Conservation (phyloP, 75 land plant species). For the Adiantum capillusveneris region DNA sequence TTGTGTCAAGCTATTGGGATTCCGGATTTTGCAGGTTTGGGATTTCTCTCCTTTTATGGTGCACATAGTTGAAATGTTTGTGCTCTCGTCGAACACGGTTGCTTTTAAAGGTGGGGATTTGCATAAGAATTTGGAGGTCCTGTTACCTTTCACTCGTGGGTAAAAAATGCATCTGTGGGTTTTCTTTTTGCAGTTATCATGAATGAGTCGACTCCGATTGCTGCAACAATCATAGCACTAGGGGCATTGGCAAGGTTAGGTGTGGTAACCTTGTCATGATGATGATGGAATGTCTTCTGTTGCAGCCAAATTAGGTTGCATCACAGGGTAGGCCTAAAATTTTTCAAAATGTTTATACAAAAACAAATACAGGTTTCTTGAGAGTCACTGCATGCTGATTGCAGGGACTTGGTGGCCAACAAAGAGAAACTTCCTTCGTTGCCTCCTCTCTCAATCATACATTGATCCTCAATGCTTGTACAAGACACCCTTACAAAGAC, state of each 20-base stretch:
- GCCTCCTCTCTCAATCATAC: no score
- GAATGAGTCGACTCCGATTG: constrained; percentile 16
- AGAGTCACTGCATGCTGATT: no score
- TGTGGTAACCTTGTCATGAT: background rate
- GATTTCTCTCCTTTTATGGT: constrained; percentile 62
- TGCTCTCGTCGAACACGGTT: constrained; percentile 61
- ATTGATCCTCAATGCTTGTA: no score
- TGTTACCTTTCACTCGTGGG: background rate
- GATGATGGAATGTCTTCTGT: background rate
- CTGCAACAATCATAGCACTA: constrained; percentile 11
- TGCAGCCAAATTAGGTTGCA: no score
- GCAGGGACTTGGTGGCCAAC: no score
- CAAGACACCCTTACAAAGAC: no score
- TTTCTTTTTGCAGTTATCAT: constrained; percentile 17
- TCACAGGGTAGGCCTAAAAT: no score
- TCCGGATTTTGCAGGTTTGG: constrained; percentile 53
- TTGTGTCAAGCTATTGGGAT: background rate
- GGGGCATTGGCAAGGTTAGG: constrained; percentile 10
- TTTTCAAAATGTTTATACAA: no score
- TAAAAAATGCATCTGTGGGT: background rate
- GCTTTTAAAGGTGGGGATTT: constrained; percentile 54
- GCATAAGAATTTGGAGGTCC: background rate
- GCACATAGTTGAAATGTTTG: constrained; percentile 61
- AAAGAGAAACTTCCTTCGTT: no score
- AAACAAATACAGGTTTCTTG: no score